phyloP scores from a whole-genome alignment of 2,329 filamentous ascomycete species.

The Cladophialophora exuberans region DNA sequence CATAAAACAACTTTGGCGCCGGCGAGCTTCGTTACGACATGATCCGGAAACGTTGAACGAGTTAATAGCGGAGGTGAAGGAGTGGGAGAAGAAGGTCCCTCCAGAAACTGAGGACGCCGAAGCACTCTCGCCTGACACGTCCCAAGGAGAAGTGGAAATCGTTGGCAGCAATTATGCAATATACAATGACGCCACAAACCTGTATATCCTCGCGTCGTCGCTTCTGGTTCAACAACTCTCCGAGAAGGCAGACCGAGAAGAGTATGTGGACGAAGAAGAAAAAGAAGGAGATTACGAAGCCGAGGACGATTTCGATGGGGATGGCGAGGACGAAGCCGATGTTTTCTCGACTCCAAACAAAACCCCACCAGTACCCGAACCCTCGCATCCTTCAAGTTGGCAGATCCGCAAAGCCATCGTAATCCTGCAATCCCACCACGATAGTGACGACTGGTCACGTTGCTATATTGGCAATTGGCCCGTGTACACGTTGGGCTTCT shows the following conservation, averaged over 20 bases:
- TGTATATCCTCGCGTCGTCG: conserved; percentile 24
- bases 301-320: too few species aligned
- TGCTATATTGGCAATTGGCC: conserved; percentile 26
- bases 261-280: not conserved
- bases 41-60: conserved; percentile 21
- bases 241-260: not conserved
- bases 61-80: conserved; percentile 17
- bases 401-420: conserved; percentile 12
- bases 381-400: conserved; percentile 18
- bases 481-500: conserved; percentile 20
- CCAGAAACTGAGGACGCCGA: not conserved
- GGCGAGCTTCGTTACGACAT: conserved; percentile 1
- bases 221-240: conserved; percentile 21
- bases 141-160: not conserved
- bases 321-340: too few species aligned
- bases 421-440: conserved; percentile 12
- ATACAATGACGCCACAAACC: conserved; percentile 21
- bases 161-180: not conserved
- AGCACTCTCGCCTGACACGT: not conserved
- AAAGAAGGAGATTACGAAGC: too few species aligned
- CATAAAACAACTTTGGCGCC: conserved; percentile 17
- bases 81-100: conserved; percentile 20
- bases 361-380: conserved; percentile 7
- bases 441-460: conserved; percentile 17
- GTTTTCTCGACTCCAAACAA: too few species aligned